A percentile compares a stretch with the other conserved stretches of the same genome.
These are phyloP conservation scores for Sphaerulina vaccinii DNA, from an alignment of 2,329 filamentous ascomycete species.

Conservation along the genomic window DNA sequence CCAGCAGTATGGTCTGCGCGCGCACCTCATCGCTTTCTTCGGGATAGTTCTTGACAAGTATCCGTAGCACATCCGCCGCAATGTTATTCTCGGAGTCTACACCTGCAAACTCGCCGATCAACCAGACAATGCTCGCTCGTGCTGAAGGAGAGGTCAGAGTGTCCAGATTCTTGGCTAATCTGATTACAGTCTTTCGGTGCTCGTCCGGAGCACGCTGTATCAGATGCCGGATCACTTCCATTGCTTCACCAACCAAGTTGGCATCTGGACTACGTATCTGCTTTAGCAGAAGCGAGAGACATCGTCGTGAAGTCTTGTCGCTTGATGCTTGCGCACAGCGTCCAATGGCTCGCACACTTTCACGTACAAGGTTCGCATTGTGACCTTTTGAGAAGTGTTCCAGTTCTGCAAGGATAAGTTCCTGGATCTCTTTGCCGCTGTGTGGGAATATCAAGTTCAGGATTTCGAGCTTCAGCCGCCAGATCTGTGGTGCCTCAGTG, in stretches of 20 bases:
- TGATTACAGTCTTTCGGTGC: conserved; percentile 81
- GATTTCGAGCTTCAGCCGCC: conserved; percentile 88
- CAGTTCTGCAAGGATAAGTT: conserved; percentile 84
- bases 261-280: conserved; percentile 89
- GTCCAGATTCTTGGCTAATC: conserved; percentile 87
- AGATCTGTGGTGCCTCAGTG: conserved; percentile 76
- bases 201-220: conserved; percentile 85
- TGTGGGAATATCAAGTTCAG: conserved; percentile 89
- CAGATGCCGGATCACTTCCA: conserved; percentile 92
- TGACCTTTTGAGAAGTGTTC: conserved; percentile 83
- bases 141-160: conserved; percentile 83
- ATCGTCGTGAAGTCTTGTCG: conserved; percentile 68
- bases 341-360: conserved; percentile 89
- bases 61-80: conserved; percentile 85
- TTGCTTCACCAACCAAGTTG: conserved; percentile 82
- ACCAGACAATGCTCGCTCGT: conserved; percentile 92
- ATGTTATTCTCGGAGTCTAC: conserved; percentile 77
- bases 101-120: conserved; percentile 90
- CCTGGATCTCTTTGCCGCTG: conserved; percentile 71
- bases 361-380: conserved; percentile 76
- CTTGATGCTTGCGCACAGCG: conserved; percentile 79
- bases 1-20: conserved; percentile 85
- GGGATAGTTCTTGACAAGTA: conserved; percentile 79
- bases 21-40: conserved; percentile 84
- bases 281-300: conserved; percentile 75